phyloP scores from a whole-genome alignment of 257 asterid genomes.

The Prunella vulgaris region DNA sequence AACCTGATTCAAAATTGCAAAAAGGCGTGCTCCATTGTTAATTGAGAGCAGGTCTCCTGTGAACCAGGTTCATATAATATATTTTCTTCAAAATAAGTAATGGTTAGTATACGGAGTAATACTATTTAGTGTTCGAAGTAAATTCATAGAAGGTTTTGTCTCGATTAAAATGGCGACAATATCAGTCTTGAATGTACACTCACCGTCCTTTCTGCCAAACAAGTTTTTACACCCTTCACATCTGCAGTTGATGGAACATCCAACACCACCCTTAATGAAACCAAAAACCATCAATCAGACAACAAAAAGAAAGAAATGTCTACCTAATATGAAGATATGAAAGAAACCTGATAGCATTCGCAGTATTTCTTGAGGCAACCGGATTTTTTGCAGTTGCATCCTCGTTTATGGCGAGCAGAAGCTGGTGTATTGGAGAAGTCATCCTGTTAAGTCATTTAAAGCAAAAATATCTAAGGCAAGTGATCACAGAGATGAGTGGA shows the following conservation, averaged over 20 bases:
- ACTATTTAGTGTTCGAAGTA: background rate
- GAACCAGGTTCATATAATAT: too few relatives aligned
- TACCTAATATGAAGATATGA: background rate
- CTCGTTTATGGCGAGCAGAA: slow-evolving; percentile 64
- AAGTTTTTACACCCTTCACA: slow-evolving; percentile 61
- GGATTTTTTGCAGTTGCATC: slow-evolving; percentile 71
- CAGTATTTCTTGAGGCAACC: slow-evolving; percentile 66
- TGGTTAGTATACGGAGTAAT: background rate
- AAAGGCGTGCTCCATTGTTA: background rate
- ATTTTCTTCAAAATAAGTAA: too few relatives aligned
- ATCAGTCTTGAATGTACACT: slow-evolving; percentile 2
- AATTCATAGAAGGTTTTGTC: too few relatives aligned
- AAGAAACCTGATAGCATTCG: slow-evolving; percentile 63
- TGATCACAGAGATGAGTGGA: background rate
- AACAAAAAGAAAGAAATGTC: background rate
- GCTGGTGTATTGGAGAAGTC: slow-evolving; percentile 52
- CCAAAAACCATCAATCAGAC: slow-evolving; percentile 13
- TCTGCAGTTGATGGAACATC: slow-evolving; percentile 65
- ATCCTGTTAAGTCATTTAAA: slow-evolving; percentile 26
- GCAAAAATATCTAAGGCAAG: background rate
- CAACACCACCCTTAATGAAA: slow-evolving; percentile 50
- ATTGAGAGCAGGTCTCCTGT: too few relatives aligned
- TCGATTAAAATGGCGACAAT: too few relatives aligned
- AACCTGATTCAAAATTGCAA: slow-evolving; percentile 34
- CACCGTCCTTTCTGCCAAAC: slow-evolving; percentile 60